Base-by-base conservation (phyloP, 441 rosid genomes). In the Croton setiger region DNA sequence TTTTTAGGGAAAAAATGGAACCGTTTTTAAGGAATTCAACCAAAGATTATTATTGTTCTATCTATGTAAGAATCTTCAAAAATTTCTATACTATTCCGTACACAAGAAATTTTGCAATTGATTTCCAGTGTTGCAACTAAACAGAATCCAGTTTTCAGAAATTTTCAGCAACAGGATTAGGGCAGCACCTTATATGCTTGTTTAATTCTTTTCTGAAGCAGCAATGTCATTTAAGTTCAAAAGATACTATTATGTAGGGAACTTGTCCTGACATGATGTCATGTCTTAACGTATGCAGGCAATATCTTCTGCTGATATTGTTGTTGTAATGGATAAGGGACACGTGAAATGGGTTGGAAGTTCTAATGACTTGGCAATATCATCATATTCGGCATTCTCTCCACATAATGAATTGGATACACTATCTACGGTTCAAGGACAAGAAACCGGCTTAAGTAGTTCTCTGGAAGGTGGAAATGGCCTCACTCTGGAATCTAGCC, bases 271-370 rank as follows among this genome's bases (percentile, higher is more conserved):
- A 39, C 43, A 39, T 39, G 43, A 39, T 5, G 7, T 39, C 5
- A 39, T 63, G 67, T 70, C 74, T 27, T 68, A 15, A 45, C 68
- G 48, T 57, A 44, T 17, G 14, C 91, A 94, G 99, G 98, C 97
- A 74, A 85, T 95, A 82, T 83, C 95, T 78, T 80, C 84, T 74
- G 96, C 96, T 59, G 90, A 92, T 71, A 78, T 84, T 77, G 72
- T 95, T 63, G 86, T 92, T 68, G 88, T 92, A 64, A 86, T 95
- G 97, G 96, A 87, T 14, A 87, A 80, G 82, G 99, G 99, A 44
- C 67, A 73, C 51, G 81, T 89, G 75, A 85, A 73, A 78, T 95
- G 98, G 98, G 79, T 82, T 35, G 99, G 98, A 86, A 80, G 61
- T 74, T 85, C 95, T 55, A 76, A 78, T 67, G 88, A 89, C 71